These are phyloP conservation scores for Phanerochaete carnosa DNA, from an alignment of 768 basidiomycete genomes.

Conservation along the genomic window DNA sequence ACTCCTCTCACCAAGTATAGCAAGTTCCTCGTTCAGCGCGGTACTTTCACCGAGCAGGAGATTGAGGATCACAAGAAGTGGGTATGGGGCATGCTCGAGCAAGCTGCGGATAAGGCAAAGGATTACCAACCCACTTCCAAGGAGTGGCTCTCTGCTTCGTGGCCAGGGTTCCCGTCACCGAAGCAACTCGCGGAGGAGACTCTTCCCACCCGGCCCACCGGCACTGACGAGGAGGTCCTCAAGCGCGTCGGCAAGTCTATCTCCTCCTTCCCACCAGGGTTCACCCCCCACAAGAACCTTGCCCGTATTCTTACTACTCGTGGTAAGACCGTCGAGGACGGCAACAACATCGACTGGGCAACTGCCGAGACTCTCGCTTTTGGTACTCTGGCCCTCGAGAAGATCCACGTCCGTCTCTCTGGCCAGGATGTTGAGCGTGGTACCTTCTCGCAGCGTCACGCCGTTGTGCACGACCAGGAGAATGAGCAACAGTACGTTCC, in stretches of 20 bases:
- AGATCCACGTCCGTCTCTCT: conserved; percentile 90
- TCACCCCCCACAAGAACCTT: conserved; percentile 89
- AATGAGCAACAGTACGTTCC: conserved; percentile 90
- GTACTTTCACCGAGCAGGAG: conserved; percentile 93
- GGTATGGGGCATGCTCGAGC: conserved; percentile 99
- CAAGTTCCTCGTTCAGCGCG: conserved; percentile 84
- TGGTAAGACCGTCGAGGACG: conserved; percentile 90
- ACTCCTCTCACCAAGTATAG: conserved; percentile 91
- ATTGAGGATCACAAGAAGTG: conserved; percentile 98
- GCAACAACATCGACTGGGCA: conserved; percentile 93
- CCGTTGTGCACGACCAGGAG: conserved; percentile 92
- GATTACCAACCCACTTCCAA: conserved; percentile 93
- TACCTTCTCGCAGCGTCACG: conserved; percentile 98
- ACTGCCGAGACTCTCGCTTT: conserved; percentile 98
- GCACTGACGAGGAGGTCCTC: conserved; percentile 70
- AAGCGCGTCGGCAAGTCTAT: conserved; percentile 85
- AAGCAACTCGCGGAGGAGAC: conserved; percentile 91
- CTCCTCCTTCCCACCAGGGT: conserved; percentile 80
- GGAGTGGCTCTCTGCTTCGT: conserved; percentile 97
- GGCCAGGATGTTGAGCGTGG: conserved; percentile 99
- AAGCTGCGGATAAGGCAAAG: conserved; percentile 88
- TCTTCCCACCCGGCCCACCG: conserved; percentile 88
- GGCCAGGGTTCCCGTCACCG: conserved; percentile 98
- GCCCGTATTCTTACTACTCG: conserved; percentile 86
- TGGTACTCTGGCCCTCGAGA: conserved; percentile 89